Evolutionary conservation across 305 asterid genomes (phyloP), one percentile per base, ranked within the genome.

Genomic region (Rubia tinctorum): DNA sequence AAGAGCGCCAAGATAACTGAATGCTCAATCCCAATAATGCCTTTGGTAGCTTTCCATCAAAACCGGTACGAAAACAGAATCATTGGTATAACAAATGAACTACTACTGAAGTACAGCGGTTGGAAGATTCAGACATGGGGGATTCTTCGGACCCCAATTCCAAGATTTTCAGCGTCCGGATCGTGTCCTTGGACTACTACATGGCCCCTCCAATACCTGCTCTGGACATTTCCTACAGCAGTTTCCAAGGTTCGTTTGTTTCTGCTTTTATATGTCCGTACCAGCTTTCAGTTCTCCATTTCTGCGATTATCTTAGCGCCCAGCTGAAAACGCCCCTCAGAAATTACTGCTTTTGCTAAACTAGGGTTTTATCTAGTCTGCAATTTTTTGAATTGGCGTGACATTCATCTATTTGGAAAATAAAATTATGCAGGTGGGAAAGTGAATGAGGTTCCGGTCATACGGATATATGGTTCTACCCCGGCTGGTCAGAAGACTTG

Each of bases 401-500:
- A 30, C 37, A 30, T 30, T 30, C 37, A 30, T 30, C 37, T 39
- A 10, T 60, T 8, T 5, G 72, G 65, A 7, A 51, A 49, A 49
- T 63, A 71, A 62, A 80, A 37, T 55, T 70, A 67, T 82, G 62
- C 82, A 94, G 99, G 99, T 76, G 99, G 96, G 86, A 90, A 90
- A 81, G 98, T 90, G 82, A 87, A 83, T 76, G 96, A 92, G 81
- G 97, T 95, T 76, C 98, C 99, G 6, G 98, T 95, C 71, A 87
- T 95, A 73, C 85, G 96, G 82, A 81, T 95, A 66, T 95, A 89
- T 70, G 99, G 99, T 20, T 85, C 99, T 43, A 94, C 98, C 61
- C 96, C 97, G 45, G 95, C 94, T 76, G 99, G 96, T 59, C 99
- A 94, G 86, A 94, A 92, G 82, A 82, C 99, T 74, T 94, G 98